Evolutionary conservation across 2,329 filamentous ascomycete genomes (phyloP).

Genomic region (Knoxdaviesia capensis): DNA sequence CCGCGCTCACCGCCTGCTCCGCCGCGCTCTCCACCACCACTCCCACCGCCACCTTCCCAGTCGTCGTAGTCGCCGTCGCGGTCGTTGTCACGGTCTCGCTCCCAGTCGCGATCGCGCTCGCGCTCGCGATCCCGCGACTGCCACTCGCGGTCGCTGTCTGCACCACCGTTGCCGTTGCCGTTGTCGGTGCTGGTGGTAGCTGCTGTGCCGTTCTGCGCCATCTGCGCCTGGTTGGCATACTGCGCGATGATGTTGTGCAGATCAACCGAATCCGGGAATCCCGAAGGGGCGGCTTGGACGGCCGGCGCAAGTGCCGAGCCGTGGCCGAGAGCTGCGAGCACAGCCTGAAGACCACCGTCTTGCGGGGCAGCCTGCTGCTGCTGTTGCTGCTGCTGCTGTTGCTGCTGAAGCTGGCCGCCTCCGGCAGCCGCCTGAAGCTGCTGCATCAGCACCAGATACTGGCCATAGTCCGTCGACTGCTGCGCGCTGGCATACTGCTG

Average conservation of each 20-base stretch:
- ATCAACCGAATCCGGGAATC: no score
- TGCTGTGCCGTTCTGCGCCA: not conserved
- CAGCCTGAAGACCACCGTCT: constrained; percentile 20
- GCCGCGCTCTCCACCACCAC: not conserved
- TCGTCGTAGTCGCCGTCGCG: constrained; percentile 12
- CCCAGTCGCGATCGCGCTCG: constrained; percentile 9
- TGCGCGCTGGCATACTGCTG: not conserved
- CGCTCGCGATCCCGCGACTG: constrained; percentile 1
- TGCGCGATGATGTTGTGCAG: no score
- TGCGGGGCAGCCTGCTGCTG: constrained; percentile 7
- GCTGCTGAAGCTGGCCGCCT: constrained; percentile 1
- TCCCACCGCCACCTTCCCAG: constrained; percentile 9
- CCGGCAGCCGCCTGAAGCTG: constrained; percentile 1
- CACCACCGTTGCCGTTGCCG: not conserved
- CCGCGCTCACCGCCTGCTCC: constrained; percentile 9
- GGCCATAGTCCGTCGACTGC: not conserved
- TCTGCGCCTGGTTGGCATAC: not conserved
- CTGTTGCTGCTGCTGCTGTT: constrained; percentile 5
- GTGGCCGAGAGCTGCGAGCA: constrained; percentile 22
- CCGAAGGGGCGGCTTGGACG: constrained; percentile 4
- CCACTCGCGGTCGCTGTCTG: not conserved
- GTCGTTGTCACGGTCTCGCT: constrained; percentile 11
- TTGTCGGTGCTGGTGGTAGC: constrained; percentile 10
- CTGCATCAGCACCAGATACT: constrained; percentile 3
- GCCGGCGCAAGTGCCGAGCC: constrained; percentile 9